These are phyloP conservation scores for Aphanomyces stellatus DNA, from an alignment of 352 stramenopile genomes.

Conservation along the genomic window DNA sequence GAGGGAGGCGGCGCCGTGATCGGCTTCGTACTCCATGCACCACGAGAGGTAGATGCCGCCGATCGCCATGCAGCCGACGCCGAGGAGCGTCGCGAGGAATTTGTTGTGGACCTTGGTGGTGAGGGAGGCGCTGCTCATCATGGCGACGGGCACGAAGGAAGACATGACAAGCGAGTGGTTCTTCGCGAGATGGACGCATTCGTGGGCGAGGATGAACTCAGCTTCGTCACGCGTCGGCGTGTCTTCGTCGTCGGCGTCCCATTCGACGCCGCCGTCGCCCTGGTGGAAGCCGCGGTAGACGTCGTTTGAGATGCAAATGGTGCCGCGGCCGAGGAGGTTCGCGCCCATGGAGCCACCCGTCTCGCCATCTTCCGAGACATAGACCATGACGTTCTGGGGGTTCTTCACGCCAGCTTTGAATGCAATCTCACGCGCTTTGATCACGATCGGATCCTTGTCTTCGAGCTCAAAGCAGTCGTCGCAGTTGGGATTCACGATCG, in stretches of 20 bases:
- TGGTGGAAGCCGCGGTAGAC: constrained; percentile 78
- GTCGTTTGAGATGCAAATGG: constrained; percentile 61
- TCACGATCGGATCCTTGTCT: constrained; percentile 43
- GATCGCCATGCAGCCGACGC: constrained; percentile 35
- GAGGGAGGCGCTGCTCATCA: constrained; percentile 40
- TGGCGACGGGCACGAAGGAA: constrained; percentile 46
- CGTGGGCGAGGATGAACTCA: constrained; percentile 75
- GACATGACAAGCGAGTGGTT: constrained; percentile 67
- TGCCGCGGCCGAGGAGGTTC: constrained; percentile 46
- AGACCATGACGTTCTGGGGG: constrained; percentile 56
- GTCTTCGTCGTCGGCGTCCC: constrained; percentile 37
- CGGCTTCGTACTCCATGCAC: constrained; percentile 70
- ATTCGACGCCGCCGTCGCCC: constrained; percentile 21
- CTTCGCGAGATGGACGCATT: constrained; percentile 72
- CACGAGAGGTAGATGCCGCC: constrained; percentile 65
- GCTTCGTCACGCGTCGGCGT: constrained; percentile 65
- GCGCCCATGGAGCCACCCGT: constrained; percentile 51
- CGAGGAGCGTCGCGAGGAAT: constrained; percentile 39
- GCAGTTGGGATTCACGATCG: constrained; percentile 54
- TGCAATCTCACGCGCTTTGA: constrained; percentile 54
- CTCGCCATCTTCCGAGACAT: constrained; percentile 43
- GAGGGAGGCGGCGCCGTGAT: constrained; percentile 57
- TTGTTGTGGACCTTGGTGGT: constrained; percentile 66
- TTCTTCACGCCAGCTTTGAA: constrained; percentile 53
- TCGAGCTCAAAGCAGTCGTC: constrained; percentile 47